A percentile compares a stretch with the other conserved stretches of the same genome.
phyloP scores from a whole-genome alignment of 2,329 filamentous ascomycete genomes.

The Cladophialophora chaetospira region DNA sequence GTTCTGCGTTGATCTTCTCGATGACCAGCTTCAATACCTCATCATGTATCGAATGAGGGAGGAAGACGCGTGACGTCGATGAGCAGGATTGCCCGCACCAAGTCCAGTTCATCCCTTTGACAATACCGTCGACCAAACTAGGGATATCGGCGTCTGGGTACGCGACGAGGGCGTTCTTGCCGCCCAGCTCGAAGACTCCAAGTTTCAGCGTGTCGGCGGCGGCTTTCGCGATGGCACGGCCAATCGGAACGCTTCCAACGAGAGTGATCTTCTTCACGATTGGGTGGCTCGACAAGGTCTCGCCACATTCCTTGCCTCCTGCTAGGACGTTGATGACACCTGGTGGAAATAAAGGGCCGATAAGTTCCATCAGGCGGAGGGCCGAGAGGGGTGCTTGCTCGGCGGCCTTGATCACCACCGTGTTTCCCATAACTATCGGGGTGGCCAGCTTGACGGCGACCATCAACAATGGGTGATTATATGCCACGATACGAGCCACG shows the following conservation, averaged over 20 bases:
- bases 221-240: constrained; percentile 42
- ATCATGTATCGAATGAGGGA: constrained; percentile 62
- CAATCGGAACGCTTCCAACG: constrained; percentile 41
- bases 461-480: constrained; percentile 82
- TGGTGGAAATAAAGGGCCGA: constrained; percentile 42
- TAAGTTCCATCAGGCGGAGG: constrained; percentile 41
- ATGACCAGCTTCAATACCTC: constrained; percentile 67
- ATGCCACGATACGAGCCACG: constrained; percentile 79
- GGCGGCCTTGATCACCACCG: constrained; percentile 60
- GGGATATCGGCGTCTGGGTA: constrained; percentile 67
- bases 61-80: constrained; percentile 64
- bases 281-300: constrained; percentile 40
- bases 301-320: constrained; percentile 36
- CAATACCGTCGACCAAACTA: constrained; percentile 67
- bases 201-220: constrained; percentile 54
- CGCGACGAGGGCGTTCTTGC: constrained; percentile 65
- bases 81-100: constrained; percentile 58
- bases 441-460: constrained; percentile 75
- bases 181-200: constrained; percentile 64
- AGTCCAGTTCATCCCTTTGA: constrained; percentile 42
- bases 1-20: constrained; percentile 57
- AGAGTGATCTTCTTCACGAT: constrained; percentile 45
- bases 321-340: constrained; percentile 42
- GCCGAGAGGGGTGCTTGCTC: constrained; percentile 64
- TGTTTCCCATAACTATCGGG: constrained; percentile 59